Conservation (phyloP, 73 alveolate species). For the Tetrahymena malaccensis region DNA sequence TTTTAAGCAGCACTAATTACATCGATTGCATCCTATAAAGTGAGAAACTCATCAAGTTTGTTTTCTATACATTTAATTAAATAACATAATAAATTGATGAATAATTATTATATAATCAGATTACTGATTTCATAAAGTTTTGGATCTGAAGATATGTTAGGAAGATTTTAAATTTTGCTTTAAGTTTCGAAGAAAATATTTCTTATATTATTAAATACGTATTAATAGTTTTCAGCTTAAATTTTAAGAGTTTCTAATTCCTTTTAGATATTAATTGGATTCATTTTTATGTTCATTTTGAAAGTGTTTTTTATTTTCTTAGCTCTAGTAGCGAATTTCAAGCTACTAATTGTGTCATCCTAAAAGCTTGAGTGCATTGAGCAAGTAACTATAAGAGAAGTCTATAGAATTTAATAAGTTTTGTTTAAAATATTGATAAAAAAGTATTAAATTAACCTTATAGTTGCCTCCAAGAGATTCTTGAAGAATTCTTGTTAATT, state of each 20-base stretch:
- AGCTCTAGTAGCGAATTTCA: conserved; percentile 63
- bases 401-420: neutral
- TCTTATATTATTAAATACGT: neutral
- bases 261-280: conserved; percentile 54
- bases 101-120: neutral
- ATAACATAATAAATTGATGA: neutral
- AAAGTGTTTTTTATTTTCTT: conserved; percentile 54
- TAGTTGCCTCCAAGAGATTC: conserved; percentile 73
- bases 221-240: conserved; percentile 1
- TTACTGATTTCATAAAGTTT: neutral
- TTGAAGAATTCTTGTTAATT: conserved; percentile 60
- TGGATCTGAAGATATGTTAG: neutral
- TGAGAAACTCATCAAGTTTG: neutral
- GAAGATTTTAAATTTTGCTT: neutral
- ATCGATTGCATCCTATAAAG: neutral
- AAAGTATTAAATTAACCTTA: conserved; percentile 6
- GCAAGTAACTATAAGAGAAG: conserved; percentile 59
- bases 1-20: neutral
- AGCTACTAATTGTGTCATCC: conserved; percentile 62
- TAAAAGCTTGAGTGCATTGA: conserved; percentile 51
- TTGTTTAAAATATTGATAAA: neutral
- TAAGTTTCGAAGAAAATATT: neutral
- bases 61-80: neutral
- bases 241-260: conserved; percentile 44
- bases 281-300: conserved; percentile 56